These are phyloP conservation scores for Meira nashicola DNA, from an alignment of 1,284 basidiomycete species.

Conservation along the genomic window DNA sequence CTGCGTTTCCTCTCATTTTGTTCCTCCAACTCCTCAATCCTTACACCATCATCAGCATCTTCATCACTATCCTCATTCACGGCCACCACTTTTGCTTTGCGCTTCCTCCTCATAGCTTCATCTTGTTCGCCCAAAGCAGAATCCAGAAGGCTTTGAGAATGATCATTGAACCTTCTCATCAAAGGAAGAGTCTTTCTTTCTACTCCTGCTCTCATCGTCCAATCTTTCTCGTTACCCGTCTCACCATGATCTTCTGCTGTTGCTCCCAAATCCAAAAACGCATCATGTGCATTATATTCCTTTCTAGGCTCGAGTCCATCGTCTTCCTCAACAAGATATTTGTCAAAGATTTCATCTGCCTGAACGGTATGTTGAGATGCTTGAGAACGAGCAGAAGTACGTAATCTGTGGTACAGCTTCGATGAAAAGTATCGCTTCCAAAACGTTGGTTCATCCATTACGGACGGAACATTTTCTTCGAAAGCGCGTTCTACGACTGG, in stretches of 20 bases:
- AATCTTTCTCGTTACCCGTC: constrained; percentile 79
- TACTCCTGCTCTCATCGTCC: constrained; percentile 92
- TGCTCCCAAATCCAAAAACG: constrained; percentile 78
- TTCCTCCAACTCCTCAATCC: constrained; percentile 78
- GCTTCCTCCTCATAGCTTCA: constrained; percentile 21
- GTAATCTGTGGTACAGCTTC: constrained; percentile 86
- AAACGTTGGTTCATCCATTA: constrained; percentile 81
- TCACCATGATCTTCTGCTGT: constrained; percentile 88
- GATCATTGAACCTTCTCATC: constrained; percentile 95
- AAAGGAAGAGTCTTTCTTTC: constrained; percentile 81
- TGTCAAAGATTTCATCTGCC: constrained; percentile 90
- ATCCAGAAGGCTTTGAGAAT: constrained; percentile 80
- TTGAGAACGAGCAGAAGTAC: constrained; percentile 82
- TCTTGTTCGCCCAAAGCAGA: constrained; percentile 49
- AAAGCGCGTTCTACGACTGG: constrained; percentile 89
- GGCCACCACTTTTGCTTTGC: constrained; percentile 34
- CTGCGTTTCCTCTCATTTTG: constrained; percentile 59
- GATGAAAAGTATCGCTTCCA: constrained; percentile 96
- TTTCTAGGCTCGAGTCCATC: constrained; percentile 79
- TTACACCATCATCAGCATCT: constrained; percentile 65
- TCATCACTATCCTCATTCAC: constrained; percentile 42
- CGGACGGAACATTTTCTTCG: constrained; percentile 80
- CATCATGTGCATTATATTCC: constrained; percentile 66
- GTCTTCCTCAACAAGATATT: constrained; percentile 88
- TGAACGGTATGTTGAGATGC: constrained; percentile 77